Evolutionary conservation across 176 grass and related monocot genomes (phyloP).

Genomic region (Neostapfia colusana): DNA sequence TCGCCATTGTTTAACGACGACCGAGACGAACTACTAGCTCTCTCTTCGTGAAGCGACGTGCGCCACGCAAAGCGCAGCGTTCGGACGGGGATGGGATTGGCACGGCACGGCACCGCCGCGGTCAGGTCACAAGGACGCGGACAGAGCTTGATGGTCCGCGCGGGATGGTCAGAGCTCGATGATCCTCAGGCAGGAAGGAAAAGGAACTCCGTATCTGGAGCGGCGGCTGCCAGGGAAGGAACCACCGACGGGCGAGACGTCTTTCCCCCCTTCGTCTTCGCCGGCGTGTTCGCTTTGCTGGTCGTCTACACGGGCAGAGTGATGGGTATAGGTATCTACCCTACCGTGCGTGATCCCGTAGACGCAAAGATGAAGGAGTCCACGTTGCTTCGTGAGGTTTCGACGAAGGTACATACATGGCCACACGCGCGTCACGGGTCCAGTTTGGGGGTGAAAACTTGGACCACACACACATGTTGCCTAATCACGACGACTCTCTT

Average conservation of each 20-base stretch:
- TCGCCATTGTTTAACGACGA: background rate
- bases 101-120: background rate
- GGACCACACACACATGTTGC: background rate
- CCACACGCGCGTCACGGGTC: background rate
- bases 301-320: background rate
- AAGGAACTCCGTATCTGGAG: too few species aligned
- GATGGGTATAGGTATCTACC: background rate
- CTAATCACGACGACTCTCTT: background rate
- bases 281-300: too few species aligned
- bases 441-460: background rate
- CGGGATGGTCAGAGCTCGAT: background rate
- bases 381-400: background rate
- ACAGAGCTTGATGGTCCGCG: background rate
- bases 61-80: slow-evolving; percentile 8
- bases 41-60: background rate
- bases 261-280: too few species aligned
- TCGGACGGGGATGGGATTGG: background rate
- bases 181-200: too few species aligned
- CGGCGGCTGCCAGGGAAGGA: too few species aligned
- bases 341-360: background rate
- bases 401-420: too few species aligned
- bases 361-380: background rate
- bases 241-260: too few species aligned
- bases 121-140: background rate
- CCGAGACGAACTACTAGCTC: too few species aligned